These are phyloP conservation scores for Tetracladium setigerum DNA, from an alignment of 495 filamentous ascomycete genomes.

Conservation along the genomic window DNA sequence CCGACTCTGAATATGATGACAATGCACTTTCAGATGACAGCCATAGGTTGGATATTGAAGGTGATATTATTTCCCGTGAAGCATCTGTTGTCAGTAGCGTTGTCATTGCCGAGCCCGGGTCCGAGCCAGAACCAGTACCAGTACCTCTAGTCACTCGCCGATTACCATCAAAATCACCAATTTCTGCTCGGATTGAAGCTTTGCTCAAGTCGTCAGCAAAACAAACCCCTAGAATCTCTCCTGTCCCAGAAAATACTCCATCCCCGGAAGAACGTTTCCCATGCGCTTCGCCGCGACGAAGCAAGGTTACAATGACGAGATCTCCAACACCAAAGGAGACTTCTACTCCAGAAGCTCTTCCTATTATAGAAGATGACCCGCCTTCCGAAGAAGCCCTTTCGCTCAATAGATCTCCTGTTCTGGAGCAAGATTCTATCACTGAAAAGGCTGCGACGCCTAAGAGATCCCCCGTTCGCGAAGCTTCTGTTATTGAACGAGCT, in stretches of 20 bases:
- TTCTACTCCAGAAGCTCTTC: no score
- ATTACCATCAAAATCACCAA: neutral
- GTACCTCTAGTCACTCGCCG: neutral
- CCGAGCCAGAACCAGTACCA: constrained; percentile 6
- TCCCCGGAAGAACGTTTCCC: neutral
- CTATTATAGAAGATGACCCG: no score
- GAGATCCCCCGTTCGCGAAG: no score
- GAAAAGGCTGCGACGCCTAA: no score
- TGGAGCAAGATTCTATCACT: no score
- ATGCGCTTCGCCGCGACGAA: neutral
- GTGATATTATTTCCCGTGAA: neutral
- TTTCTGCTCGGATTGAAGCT: neutral
- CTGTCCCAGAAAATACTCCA: neutral
- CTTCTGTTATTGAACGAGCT: no score
- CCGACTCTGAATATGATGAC: constrained; percentile 19
- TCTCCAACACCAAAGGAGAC: neutral
- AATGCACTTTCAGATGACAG: neutral
- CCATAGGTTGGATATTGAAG: neutral
- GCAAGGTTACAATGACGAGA: neutral
- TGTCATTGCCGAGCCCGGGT: neutral
- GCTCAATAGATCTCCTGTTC: no score
- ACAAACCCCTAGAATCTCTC: neutral
- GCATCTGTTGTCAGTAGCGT: neutral
- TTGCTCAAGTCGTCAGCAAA: neutral
- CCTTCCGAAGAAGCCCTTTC: no score